Base-by-base conservation (phyloP, 1,284 basidiomycete genomes). In the Blastosporella zonata region DNA sequence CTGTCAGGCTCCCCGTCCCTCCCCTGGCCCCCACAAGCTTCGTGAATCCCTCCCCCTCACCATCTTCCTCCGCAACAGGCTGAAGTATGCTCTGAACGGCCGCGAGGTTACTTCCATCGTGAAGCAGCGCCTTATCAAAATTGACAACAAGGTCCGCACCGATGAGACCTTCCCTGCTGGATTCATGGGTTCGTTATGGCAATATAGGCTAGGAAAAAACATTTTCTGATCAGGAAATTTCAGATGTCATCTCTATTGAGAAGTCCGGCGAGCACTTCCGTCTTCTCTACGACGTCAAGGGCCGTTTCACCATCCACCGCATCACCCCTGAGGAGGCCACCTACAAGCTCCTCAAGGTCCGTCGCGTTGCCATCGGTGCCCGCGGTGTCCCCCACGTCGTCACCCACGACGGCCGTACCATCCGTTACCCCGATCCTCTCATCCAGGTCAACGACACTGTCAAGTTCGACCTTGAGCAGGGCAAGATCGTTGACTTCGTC, bases 261-360 rank as follows among this genome's bases (percentile, higher is more conserved):
- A 95, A 95, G 73, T 98, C 96, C 42, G 93, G 91, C 74, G 96
- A 99, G 77, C 90, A 98, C 81, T 99, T 99, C 90, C 96, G 96
- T 72, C 84, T 99, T 61, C 82, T 99, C 44, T 99, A 99, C 82
- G 97, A 99, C 69, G 86, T 97, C 74, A 99, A 99, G 82, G 94
- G 96, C 61, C 95, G 96, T 63, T 99, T 99, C 81, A 91, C 94
- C 58, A 96, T 99, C 73, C 96, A 99, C 84, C 93, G 97, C 67
- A 99, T 99, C 83, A 95, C 94, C 58, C 82, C 90, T 45, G 97
- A 99, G 77, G 96, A 99, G 75, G 93, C 96, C 46, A 76, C 81
- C 63, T 99, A 96, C 87, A 99, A 99, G 78, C 93, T 99, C 66
- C 82, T 91, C 72, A 99, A 99, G 75, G 96, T 99, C 62, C 85